These are phyloP conservation scores for Globisporangium radiosum DNA, from an alignment of 352 stramenopile species.

Conservation along the genomic window DNA sequence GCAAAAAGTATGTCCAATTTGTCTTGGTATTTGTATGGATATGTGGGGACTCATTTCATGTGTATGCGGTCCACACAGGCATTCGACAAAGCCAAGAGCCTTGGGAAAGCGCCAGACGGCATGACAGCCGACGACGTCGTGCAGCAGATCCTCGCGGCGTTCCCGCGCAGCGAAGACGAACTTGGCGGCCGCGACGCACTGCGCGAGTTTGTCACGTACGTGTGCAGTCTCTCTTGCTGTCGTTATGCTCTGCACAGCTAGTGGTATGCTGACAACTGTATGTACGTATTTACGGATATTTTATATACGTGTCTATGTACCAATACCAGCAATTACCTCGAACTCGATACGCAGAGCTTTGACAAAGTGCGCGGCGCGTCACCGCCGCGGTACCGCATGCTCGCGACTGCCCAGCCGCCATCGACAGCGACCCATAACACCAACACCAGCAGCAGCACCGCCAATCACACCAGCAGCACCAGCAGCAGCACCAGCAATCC, in stretches of 20 bases:
- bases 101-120: constrained; percentile 18
- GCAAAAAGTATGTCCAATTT: constrained; percentile 34
- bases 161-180: constrained; percentile 65
- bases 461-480: constrained; percentile 1
- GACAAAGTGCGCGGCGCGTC: constrained; percentile 14
- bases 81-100: constrained; percentile 69
- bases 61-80: constrained; percentile 18
- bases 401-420: constrained; percentile 1
- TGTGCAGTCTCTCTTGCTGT: not conserved
- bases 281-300: not conserved
- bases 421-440: too few species aligned
- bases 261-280: too few species aligned
- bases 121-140: constrained; percentile 59
- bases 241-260: too few species aligned
- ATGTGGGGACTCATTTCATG: not conserved
- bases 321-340: constrained; percentile 21
- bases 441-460: not conserved
- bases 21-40: not conserved
- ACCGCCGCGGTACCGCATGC: constrained; percentile 23
- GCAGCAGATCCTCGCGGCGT: constrained; percentile 71
- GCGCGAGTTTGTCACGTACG: constrained; percentile 54
- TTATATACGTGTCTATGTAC: too few species aligned
- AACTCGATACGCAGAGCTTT: constrained; percentile 30
- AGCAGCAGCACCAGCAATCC: constrained; percentile 1
- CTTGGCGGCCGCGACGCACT: constrained; percentile 70